Base-by-base conservation (phyloP, 805 yeast genomes). In the Kodamaea hsintzibuensis region DNA sequence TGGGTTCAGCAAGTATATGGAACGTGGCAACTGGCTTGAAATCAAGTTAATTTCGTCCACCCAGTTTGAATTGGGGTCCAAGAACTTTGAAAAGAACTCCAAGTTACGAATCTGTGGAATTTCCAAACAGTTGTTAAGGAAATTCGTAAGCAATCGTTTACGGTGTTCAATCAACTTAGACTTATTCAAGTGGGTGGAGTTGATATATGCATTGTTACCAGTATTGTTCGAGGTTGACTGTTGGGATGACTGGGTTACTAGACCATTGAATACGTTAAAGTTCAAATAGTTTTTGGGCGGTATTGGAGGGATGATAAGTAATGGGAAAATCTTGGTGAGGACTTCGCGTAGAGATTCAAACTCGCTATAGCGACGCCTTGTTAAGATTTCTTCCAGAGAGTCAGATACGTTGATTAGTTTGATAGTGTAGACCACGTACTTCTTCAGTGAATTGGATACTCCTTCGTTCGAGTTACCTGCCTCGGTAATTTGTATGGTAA, bases 381-480 rank as follows among this genome's bases (percentile, higher is more conserved):
- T 92, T 13, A 79, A 74, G 33, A 82, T 65, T 42, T 82, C 74
- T 18, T 77, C 73, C 14, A 62, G 64, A 1, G 61, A 55, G 35
- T 61, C 64, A 33, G 66, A 67, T 1, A 60, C 63, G 7, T 77
- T 86, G n/a, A 85, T 73, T 46, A 82, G 73, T 56, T 81, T 79
- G 56, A 93, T 89, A 2, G 96, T 86, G 67, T 95, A 93, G 0
- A 91, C 90, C 22, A 93, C 84, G 61, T 86, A 93, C 54, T 73
- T 75, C 64, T 74, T 74, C 67, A 67, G 70, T 1, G 91, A 84
- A 57, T 89, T 80, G 38, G 84, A 79, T 74, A 72, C 59, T 9
- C 92, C 91, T 61, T 93, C 98, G 55, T 82, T 86, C 51, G 89
- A 87, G 66, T 89, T 91, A 3, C 91, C 90, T 0, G 98, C 97